Evolutionary conservation across 208 protist genomes (phyloP).

Genomic region (Naegleria lovaniensis): DNA sequence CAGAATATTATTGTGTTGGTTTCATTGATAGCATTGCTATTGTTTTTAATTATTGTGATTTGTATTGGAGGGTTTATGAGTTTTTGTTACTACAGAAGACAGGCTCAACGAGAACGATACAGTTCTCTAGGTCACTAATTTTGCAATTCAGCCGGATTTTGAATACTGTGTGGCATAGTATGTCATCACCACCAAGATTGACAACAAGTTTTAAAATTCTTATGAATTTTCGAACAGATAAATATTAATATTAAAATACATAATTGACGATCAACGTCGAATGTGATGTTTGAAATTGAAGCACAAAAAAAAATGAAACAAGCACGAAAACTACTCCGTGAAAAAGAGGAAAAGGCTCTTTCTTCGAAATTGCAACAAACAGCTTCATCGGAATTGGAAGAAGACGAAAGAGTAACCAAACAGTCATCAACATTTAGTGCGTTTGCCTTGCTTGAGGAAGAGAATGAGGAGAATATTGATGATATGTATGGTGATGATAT

Average conservation of each 20-base stretch:
- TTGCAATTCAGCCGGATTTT: too few relatives aligned
- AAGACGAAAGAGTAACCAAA: neutral
- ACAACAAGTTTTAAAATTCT: too few relatives aligned
- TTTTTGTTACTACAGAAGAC: neutral
- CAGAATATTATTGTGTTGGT: neutral
- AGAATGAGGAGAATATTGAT: neutral
- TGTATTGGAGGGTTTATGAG: neutral
- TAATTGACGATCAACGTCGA: too few relatives aligned
- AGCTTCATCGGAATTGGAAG: neutral
- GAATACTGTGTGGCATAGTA: too few relatives aligned
- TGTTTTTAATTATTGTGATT: neutral
- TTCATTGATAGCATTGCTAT: neutral
- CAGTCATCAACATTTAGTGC: neutral
- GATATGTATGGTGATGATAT: neutral
- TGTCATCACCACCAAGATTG: too few relatives aligned
- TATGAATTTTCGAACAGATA: too few relatives aligned
- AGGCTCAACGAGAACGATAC: neutral
- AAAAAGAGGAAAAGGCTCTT: neutral
- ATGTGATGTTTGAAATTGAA: too few relatives aligned
- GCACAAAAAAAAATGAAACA: slow-evolving; percentile 7
- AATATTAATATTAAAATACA: too few relatives aligned
- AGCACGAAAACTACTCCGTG: neutral
- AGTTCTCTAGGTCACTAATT: neutral
- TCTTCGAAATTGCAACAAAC: neutral
- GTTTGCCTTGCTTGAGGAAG: neutral